Evolutionary conservation across 225 moss, liverwort and hornwort species (phyloP).

Genomic region (Lunularia cruciata): DNA sequence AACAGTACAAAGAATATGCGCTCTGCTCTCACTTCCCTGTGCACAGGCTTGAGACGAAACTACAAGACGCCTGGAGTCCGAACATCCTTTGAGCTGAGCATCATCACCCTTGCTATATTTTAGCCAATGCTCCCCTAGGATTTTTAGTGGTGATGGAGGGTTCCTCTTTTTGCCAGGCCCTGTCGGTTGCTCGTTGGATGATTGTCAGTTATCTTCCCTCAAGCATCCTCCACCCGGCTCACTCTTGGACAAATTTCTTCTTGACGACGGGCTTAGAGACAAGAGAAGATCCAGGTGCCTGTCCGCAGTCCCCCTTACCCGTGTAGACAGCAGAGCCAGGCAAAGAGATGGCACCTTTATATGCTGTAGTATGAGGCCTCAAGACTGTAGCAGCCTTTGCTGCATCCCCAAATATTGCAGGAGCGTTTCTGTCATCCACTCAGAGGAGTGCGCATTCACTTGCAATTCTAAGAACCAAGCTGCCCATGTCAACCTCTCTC

Average conservation of each 20-base stretch:
- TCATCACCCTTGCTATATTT: constrained; percentile 18
- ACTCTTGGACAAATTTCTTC: constrained; percentile 61
- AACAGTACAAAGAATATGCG: too few species aligned
- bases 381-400: constrained; percentile 80
- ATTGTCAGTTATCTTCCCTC: constrained; percentile 57
- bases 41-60: neutral
- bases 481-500: constrained; percentile 80
- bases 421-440: constrained; percentile 82
- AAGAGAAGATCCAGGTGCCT: constrained; percentile 24
- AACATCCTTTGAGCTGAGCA: constrained; percentile 22
- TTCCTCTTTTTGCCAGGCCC: constrained; percentile 69
- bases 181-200: constrained; percentile 34
- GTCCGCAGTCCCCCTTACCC: constrained; percentile 56
- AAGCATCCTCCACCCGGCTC: constrained; percentile 82
- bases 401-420: constrained; percentile 76
- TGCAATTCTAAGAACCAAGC: constrained; percentile 78
- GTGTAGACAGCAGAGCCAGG: constrained; percentile 49
- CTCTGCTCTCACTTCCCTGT: constrained; percentile 26
- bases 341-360: constrained; percentile 69
- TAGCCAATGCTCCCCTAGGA: constrained; percentile 73
- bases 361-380: constrained; percentile 73
- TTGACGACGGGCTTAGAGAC: constrained; percentile 31
- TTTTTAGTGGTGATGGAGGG: constrained; percentile 57
- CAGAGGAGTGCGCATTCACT: constrained; percentile 93
- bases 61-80: constrained; percentile 17